Conservation (phyloP, 228 moss, liverwort and hornwort species). For the Sphagnum magellanicum region DNA sequence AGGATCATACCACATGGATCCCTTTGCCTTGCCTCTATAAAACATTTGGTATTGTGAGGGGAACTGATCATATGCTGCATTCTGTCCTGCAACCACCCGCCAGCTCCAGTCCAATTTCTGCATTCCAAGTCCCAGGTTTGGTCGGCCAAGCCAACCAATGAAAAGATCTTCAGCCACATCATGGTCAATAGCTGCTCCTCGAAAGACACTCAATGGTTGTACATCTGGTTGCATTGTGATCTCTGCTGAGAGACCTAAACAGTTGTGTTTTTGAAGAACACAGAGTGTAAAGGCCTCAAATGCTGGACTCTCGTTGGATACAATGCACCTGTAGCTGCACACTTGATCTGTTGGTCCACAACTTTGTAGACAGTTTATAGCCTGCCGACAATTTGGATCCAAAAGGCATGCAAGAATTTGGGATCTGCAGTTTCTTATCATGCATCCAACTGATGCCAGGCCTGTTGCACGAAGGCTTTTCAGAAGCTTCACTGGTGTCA, state of each 20-base stretch:
- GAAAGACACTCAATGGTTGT: slow-evolving; percentile 53
- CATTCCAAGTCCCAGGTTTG: slow-evolving; percentile 2
- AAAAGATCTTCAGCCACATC: slow-evolving; percentile 76
- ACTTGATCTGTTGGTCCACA: slow-evolving; percentile 92
- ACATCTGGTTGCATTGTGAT: slow-evolving; percentile 80
- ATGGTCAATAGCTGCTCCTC: slow-evolving; percentile 52
- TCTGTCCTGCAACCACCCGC: slow-evolving; percentile 90
- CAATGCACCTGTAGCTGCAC: slow-evolving; percentile 82
- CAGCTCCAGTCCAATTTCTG: slow-evolving; percentile 51
- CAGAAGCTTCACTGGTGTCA: slow-evolving; percentile 62
- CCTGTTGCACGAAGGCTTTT: slow-evolving; percentile 73
- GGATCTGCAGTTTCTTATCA: slow-evolving; percentile 73
- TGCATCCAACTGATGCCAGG: slow-evolving; percentile 67
- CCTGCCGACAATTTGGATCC: slow-evolving; percentile 68
- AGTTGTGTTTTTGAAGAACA: slow-evolving; percentile 83
- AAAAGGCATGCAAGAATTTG: slow-evolving; percentile 60
- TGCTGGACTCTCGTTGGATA: slow-evolving; percentile 73
- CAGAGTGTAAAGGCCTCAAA: slow-evolving; percentile 82
- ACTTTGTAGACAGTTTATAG: slow-evolving; percentile 52
- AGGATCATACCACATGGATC: slow-evolving; percentile 86
- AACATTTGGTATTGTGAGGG: slow-evolving; percentile 86
- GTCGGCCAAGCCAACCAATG: slow-evolving; percentile 72
- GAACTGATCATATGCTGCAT: slow-evolving; percentile 92
- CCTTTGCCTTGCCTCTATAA: slow-evolving; percentile 63
- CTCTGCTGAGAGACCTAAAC: slow-evolving; percentile 72